phyloP scores from a whole-genome alignment of 768 basidiomycete genomes.

The Boletus fagicola region DNA sequence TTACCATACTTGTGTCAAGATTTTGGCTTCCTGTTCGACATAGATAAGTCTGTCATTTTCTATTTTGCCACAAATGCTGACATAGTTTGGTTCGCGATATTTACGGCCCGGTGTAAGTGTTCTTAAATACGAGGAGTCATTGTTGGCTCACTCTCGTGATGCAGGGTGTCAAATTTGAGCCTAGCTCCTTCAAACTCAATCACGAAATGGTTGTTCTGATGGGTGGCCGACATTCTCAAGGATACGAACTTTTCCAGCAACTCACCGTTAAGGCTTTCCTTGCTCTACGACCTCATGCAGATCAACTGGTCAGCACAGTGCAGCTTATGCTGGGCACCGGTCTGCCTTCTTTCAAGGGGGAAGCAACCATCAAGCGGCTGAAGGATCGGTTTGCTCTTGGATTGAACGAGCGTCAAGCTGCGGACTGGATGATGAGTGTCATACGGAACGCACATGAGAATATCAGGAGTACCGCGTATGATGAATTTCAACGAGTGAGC shows the following conservation, averaged over 20 bases:
- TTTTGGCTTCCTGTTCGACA: conserved; percentile 96
- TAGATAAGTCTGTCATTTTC: conserved; percentile 71
- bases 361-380: conserved; percentile 83
- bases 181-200: conserved; percentile 95
- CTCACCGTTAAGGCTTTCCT: conserved; percentile 96
- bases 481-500: conserved; percentile 89
- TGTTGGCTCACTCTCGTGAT: conserved; percentile 10
- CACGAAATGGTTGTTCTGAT: conserved; percentile 98
- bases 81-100: conserved; percentile 23
- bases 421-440: conserved; percentile 87
- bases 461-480: conserved; percentile 88
- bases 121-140: neutral
- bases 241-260: conserved; percentile 91
- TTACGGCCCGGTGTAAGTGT: conserved; percentile 60
- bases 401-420: conserved; percentile 85
- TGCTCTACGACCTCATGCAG: conserved; percentile 90
- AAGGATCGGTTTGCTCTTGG: conserved; percentile 83
- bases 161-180: conserved; percentile 98
- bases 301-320: conserved; percentile 84
- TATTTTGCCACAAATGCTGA: conserved; percentile 21
- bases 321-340: conserved; percentile 94
- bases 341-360: conserved; percentile 96
- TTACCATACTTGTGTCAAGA: conserved; percentile 46
- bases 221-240: conserved; percentile 93
- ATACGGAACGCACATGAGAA: conserved; percentile 96